These are phyloP conservation scores for Setaria italica DNA, from an alignment of 202 grass and related monocot genomes.

Conservation along the genomic window DNA sequence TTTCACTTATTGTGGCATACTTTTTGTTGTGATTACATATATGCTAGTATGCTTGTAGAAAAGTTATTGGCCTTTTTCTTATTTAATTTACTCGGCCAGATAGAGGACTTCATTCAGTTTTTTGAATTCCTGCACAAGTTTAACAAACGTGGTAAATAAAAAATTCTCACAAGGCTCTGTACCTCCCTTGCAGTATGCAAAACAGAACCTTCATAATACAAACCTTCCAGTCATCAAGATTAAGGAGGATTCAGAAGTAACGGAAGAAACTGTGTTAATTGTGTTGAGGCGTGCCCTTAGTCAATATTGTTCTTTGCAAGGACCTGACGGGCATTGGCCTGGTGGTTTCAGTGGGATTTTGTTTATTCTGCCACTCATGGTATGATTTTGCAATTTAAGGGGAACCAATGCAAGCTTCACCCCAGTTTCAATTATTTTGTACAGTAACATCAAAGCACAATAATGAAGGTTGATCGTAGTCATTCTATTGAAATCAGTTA, in stretches of 20 bases:
- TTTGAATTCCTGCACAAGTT: neutral
- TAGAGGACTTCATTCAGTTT: too few relatives aligned
- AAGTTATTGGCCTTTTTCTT: neutral
- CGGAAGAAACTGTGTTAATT: neutral
- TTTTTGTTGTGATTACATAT: too few relatives aligned
- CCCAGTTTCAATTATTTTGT: too few relatives aligned
- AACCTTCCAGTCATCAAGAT: conserved; percentile 6
- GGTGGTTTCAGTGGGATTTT: conserved; percentile 23
- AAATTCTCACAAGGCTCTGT: neutral
- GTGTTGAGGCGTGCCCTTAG: conserved; percentile 26
- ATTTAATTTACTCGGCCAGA: neutral
- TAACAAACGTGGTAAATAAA: neutral
- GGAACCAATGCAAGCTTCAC: too few relatives aligned
- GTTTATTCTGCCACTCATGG: conserved; percentile 42
- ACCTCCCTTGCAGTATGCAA: neutral
- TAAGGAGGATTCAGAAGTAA: neutral
- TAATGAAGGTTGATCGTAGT: too few relatives aligned
- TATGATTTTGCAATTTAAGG: neutral
- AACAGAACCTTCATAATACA: neutral
- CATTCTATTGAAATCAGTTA: too few relatives aligned
- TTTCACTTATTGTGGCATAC: too few relatives aligned
- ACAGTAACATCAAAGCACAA: too few relatives aligned
- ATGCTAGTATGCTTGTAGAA: neutral
- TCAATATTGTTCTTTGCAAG: conserved; percentile 32
- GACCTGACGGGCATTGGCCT: conserved; percentile 43